Conservation (phyloP, 176 grass and related monocot species). For the Avena atlantica region DNA sequence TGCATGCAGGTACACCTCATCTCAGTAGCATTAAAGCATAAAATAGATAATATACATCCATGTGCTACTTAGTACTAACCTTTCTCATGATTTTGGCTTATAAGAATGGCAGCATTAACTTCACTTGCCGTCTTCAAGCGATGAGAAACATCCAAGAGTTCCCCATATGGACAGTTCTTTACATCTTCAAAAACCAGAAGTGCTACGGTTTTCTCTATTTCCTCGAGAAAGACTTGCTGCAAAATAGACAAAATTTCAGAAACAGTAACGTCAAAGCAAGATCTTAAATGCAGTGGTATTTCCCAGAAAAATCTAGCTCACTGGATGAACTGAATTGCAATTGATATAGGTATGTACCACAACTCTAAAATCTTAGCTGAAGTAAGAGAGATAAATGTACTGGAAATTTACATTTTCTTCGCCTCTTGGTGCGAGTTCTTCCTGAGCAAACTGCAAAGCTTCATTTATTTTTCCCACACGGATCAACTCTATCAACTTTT, state of each 20-base stretch:
- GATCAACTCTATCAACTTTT: slow-evolving; percentile 98
- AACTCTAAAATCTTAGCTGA: not conserved
- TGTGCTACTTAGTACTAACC: slow-evolving; percentile 60
- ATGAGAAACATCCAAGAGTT: slow-evolving; percentile 87
- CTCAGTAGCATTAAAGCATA: not conserved
- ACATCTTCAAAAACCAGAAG: slow-evolving; percentile 88
- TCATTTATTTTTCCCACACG: slow-evolving; percentile 82
- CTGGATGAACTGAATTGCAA: not conserved
- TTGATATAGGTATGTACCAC: not conserved
- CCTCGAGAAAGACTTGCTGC: slow-evolving; percentile 86
- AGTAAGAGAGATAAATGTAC: slow-evolving; percentile 11
- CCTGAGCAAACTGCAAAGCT: slow-evolving; percentile 94
- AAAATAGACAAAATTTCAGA: not conserved
- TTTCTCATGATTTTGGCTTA: slow-evolving; percentile 97
- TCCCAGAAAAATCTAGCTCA: not conserved
- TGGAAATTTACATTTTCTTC: slow-evolving; percentile 88
- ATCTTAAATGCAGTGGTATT: not conserved
- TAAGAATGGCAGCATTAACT: slow-evolving; percentile 91
- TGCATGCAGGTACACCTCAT: not conserved
- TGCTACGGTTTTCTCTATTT: slow-evolving; percentile 91
- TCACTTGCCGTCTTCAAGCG: slow-evolving; percentile 88
- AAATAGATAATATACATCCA: not conserved
- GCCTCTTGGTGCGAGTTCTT: slow-evolving; percentile 92
- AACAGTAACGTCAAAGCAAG: not conserved
- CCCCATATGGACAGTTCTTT: slow-evolving; percentile 87